A percentile compares a stretch with the other conserved stretches of the same genome.
phyloP scores from a whole-genome alignment of 768 basidiomycete species.

The Hygrocybe coccinea region DNA sequence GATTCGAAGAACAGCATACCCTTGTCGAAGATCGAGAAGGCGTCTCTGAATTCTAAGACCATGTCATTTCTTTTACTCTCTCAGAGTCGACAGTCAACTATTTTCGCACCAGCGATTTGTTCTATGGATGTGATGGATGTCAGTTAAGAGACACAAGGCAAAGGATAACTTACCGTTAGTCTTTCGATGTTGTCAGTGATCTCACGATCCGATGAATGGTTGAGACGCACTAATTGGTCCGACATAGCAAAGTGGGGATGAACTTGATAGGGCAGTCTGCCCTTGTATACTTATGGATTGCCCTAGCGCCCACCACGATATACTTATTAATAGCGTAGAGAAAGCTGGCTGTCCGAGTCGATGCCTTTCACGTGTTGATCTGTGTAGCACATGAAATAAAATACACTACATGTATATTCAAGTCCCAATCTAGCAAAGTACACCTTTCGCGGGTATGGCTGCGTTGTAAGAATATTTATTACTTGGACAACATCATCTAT shows the following conservation, averaged over 20 bases:
- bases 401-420: neutral
- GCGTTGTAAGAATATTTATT: neutral
- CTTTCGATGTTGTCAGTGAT: neutral
- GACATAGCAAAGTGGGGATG: no score
- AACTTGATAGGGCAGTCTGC: no score
- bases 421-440: neutral
- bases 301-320: no score
- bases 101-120: constrained; percentile 9
- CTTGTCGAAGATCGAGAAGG: constrained; percentile 81
- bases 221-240: no score
- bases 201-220: neutral
- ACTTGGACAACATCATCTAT: constrained; percentile 35
- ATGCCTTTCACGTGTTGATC: no score
- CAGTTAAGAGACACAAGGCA: no score
- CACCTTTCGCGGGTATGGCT: neutral
- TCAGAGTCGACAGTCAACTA: neutral
- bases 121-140: neutral
- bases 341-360: no score
- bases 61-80: neutral
- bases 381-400: neutral
- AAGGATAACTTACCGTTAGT: neutral
- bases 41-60: constrained; percentile 72
- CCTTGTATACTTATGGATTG: no score
- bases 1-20: constrained; percentile 62
- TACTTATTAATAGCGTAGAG: no score